These are phyloP conservation scores for Colletotrichum zoysiae DNA, from an alignment of 2,329 filamentous ascomycete genomes.

Conservation along the genomic window DNA sequence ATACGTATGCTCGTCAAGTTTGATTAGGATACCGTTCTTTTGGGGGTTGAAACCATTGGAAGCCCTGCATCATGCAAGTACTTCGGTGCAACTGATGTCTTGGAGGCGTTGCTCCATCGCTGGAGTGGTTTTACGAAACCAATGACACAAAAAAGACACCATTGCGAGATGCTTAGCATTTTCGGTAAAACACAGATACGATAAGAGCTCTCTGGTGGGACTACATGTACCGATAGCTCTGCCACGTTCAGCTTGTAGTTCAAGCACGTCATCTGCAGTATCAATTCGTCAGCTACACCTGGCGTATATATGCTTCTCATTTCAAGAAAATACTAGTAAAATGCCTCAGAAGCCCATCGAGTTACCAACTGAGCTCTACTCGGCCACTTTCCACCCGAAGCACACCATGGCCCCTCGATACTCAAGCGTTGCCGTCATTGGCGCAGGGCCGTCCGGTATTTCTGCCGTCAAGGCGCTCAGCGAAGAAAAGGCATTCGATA, in stretches of 20 bases:
- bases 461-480: constrained; percentile 69
- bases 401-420: constrained; percentile 25
- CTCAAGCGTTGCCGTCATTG: constrained; percentile 64
- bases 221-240: background rate
- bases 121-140: background rate
- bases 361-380: background rate
- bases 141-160: background rate
- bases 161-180: background rate
- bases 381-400: too few relatives aligned
- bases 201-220: background rate
- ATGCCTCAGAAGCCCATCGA: too few relatives aligned
- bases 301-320: constrained; percentile 1
- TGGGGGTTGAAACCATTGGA: background rate
- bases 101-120: background rate
- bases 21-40: background rate
- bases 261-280: constrained; percentile 18
- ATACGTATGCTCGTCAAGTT: too few relatives aligned
- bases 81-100: background rate
- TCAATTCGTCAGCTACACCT: background rate
- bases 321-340: background rate
- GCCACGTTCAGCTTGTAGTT: background rate
- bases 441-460: constrained; percentile 69
- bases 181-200: background rate
- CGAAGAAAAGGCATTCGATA: constrained; percentile 67
- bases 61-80: background rate